Evolutionary conservation across 1,284 basidiomycete species (phyloP).

Genomic region (Hypsizygus ulmarius): DNA sequence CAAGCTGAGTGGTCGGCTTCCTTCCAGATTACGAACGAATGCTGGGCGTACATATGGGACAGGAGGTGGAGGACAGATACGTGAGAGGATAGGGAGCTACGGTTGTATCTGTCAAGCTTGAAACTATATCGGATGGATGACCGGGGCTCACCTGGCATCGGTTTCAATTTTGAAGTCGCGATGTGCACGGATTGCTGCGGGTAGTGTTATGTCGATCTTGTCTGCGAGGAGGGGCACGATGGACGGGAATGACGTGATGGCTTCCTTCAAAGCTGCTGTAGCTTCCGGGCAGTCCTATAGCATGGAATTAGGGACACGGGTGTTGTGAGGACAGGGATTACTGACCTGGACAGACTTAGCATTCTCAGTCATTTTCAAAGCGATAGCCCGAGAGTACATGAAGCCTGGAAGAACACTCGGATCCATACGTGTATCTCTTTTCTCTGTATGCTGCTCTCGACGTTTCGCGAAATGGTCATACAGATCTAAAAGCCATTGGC

Average conservation of each 20-base stretch:
- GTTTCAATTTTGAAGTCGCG: constrained; percentile 68
- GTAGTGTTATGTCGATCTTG: constrained; percentile 72
- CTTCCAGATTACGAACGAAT: constrained; percentile 81
- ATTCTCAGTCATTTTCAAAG: constrained; percentile 59
- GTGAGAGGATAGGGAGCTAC: constrained; percentile 38
- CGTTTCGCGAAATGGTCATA: constrained; percentile 46
- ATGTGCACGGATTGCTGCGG: constrained; percentile 56
- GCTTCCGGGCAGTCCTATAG: constrained; percentile 53
- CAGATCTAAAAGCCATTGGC: constrained; percentile 75
- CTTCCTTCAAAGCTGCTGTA: constrained; percentile 66
- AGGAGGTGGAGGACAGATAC: constrained; percentile 63
- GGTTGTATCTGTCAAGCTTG: not conserved
- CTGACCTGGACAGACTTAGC: constrained; percentile 46
- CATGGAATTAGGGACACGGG: not conserved
- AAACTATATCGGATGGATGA: not conserved
- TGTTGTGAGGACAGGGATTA: constrained; percentile 1
- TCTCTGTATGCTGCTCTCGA: constrained; percentile 25
- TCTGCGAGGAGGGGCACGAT: constrained; percentile 80
- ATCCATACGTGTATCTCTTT: constrained; percentile 40
- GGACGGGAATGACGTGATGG: constrained; percentile 76
- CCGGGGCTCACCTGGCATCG: constrained; percentile 52
- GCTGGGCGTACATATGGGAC: constrained; percentile 81
- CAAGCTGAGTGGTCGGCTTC: constrained; percentile 61
- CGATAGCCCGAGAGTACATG: constrained; percentile 75
- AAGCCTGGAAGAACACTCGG: constrained; percentile 76